Evolutionary conservation across 1,139 yeast species (phyloP), one percentile per base, ranked within the genome.

Genomic region (Saccharomycopsis hybrid): DNA sequence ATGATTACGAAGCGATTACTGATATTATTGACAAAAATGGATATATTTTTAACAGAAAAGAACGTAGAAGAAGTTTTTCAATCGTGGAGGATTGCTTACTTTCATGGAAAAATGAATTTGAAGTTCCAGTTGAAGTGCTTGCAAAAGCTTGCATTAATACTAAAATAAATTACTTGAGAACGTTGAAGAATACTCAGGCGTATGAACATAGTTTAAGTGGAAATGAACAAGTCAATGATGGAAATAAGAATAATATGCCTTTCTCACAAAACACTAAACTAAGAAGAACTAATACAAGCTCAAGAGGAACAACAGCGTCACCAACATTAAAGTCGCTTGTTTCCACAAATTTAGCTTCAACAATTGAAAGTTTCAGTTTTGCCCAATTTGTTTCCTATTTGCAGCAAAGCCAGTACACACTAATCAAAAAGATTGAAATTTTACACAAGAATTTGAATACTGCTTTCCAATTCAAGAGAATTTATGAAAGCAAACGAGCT

Each of bases 401-500:
- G 8, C 47, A 48, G 35, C 43, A 39, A 9, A 24, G 29, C 28
- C 47, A 48, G 28, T 18, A 18, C 4, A 8, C 39, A 3, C 7
- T 48, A 4, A 4, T 29, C 13, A 35, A 40, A 9, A 49, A 43
- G 29, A n/a, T 52, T 4, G 53, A 52, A 11, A 31, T 18, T 18
- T 36, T 50, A n/a, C 24, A 13, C 35, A 50, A 49, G 30, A 47
- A 37, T n/a, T 38, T 44, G 24, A 8, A 8, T 11, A 46, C 29
- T 8, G 41, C 38, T 29, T 41, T 46, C 24, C 47, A 48, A 36
- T 50, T 44, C 33, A 18, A 38, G 9, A 38, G 43, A 30, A 36
- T 52, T 11, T 47, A 83, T 44, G 67, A 73, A 46, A 68, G 66
- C 44, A 83, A 78, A 55, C 68, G 85, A 55, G 69, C 70, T 39